Evolutionary conservation across 192 early-diverging fungal species (phyloP).

Genomic region (Entomortierella parvispora): DNA sequence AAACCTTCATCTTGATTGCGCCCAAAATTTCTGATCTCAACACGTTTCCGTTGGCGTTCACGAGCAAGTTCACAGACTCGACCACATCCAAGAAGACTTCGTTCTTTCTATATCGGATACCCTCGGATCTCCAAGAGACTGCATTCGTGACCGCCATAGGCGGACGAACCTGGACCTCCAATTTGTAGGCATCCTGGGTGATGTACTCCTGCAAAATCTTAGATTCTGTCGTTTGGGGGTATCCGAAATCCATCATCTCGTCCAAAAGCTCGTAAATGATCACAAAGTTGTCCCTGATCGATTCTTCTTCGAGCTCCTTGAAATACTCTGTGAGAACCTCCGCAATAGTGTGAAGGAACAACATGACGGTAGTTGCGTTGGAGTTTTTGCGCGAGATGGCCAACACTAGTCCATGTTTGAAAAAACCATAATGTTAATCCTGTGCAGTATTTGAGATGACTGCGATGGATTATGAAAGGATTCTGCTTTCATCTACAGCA

Average conservation of each 20-base stretch:
- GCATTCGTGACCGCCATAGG: slow-evolving; percentile 96
- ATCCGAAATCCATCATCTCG: slow-evolving; percentile 95
- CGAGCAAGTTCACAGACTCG: slow-evolving; percentile 94
- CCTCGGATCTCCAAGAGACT: slow-evolving; percentile 91
- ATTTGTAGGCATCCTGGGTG: slow-evolving; percentile 95
- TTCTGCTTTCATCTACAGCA: too few relatives aligned
- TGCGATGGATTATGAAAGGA: too few relatives aligned
- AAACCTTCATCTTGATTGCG: slow-evolving; percentile 86
- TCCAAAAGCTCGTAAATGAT: slow-evolving; percentile 91
- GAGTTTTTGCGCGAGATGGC: slow-evolving; percentile 98
- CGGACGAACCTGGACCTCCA: slow-evolving; percentile 89
- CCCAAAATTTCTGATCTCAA: slow-evolving; percentile 80
- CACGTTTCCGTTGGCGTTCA: slow-evolving; percentile 74
- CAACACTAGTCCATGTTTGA: slow-evolving; percentile 67
- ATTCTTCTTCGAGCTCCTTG: slow-evolving; percentile 89
- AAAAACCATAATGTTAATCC: too few relatives aligned
- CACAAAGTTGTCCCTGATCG: slow-evolving; percentile 92
- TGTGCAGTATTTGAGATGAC: too few relatives aligned
- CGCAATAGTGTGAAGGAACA: slow-evolving; percentile 94
- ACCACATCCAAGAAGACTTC: slow-evolving; percentile 99
- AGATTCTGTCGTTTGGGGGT: slow-evolving; percentile 89
- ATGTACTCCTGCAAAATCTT: slow-evolving; percentile 94
- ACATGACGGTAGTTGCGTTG: slow-evolving; percentile 93
- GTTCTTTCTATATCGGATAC: slow-evolving; percentile 97
- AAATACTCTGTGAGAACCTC: slow-evolving; percentile 95